Evolutionary conservation across 176 grass and related monocot genomes (phyloP).

Genomic region (Avena sativa): DNA sequence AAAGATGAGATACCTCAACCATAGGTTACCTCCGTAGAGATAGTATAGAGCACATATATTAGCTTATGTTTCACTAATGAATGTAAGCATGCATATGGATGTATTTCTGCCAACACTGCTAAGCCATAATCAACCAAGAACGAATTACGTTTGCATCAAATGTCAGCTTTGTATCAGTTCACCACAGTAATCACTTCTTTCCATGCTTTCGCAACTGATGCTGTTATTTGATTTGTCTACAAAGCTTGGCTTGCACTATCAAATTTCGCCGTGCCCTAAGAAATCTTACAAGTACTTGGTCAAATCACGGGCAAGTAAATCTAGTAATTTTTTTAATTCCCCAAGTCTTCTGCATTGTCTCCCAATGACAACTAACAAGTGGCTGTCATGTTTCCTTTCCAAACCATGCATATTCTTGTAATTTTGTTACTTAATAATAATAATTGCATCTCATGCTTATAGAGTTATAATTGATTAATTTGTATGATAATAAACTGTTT

Average conservation of each 20-base stretch:
- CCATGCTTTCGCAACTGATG: neutral
- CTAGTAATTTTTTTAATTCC: neutral
- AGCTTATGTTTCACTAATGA: neutral
- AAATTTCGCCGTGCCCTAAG: neutral
- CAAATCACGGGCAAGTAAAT: slow-evolving; percentile 11
- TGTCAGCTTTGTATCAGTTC: neutral
- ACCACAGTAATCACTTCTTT: neutral
- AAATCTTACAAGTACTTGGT: neutral
- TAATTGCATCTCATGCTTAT: neutral
- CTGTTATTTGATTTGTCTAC: neutral
- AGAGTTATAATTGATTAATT: neutral
- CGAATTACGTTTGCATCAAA: slow-evolving; percentile 5
- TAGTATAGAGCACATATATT: neutral
- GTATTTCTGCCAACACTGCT: neutral
- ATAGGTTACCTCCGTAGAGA: neutral
- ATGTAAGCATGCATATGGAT: neutral
- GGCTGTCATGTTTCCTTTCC: neutral
- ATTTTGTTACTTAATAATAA: neutral
- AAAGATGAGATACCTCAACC: slow-evolving; percentile 1
- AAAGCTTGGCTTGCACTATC: neutral
- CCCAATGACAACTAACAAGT: neutral
- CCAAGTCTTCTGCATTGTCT: neutral
- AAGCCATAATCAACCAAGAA: slow-evolving; percentile 9
- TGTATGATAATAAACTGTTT: slow-evolving; percentile 7
- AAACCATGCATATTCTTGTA: neutral